phyloP scores from a whole-genome alignment of 2,329 filamentous ascomycete genomes.

The Bipolaris zeicola region DNA sequence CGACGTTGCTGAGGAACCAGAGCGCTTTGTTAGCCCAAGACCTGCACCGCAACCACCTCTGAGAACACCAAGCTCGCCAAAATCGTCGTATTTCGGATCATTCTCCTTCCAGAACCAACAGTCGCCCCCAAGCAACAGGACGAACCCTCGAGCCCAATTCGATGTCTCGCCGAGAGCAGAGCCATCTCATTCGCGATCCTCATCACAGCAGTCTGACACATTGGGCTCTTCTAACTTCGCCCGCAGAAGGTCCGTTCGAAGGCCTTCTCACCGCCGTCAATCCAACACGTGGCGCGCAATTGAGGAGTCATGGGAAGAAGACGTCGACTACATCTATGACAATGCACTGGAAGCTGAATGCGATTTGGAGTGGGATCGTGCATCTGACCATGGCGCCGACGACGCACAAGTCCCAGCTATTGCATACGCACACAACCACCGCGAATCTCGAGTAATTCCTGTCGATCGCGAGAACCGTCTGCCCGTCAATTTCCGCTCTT shows the following conservation, averaged over 20 bases:
- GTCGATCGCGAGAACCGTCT: conserved; percentile 22
- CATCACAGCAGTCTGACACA: conserved; percentile 53
- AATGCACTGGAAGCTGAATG: conserved; percentile 65
- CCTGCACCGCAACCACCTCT: conserved; percentile 42
- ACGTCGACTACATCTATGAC: conserved; percentile 67
- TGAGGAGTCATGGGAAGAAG: conserved; percentile 63
- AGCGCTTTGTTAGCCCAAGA: conserved; percentile 41
- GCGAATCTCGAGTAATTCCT: conserved; percentile 3
- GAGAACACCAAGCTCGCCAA: conserved; percentile 32
- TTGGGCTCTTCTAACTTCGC: conserved; percentile 50
- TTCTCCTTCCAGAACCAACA: conserved; percentile 36
- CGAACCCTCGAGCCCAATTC: conserved; percentile 29
- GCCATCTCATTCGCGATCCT: conserved; percentile 35
- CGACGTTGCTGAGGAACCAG: conserved; percentile 46
- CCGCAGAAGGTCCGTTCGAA: conserved; percentile 30
- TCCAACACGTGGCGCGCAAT: conserved; percentile 45
- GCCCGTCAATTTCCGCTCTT: conserved; percentile 30
- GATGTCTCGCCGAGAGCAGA: conserved; percentile 32
- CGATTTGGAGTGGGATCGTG: conserved; percentile 63
- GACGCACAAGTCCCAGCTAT: conserved; percentile 41
- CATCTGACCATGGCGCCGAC: conserved; percentile 34
- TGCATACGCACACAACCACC: conserved; percentile 11
- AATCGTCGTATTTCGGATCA: conserved; percentile 34
- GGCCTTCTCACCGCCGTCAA: conserved; percentile 30
- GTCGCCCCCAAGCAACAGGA: conserved; percentile 23